These are phyloP conservation scores for Tetradesmus lagerheimii DNA, from an alignment of 139 green algal genomes.

Conservation along the genomic window DNA sequence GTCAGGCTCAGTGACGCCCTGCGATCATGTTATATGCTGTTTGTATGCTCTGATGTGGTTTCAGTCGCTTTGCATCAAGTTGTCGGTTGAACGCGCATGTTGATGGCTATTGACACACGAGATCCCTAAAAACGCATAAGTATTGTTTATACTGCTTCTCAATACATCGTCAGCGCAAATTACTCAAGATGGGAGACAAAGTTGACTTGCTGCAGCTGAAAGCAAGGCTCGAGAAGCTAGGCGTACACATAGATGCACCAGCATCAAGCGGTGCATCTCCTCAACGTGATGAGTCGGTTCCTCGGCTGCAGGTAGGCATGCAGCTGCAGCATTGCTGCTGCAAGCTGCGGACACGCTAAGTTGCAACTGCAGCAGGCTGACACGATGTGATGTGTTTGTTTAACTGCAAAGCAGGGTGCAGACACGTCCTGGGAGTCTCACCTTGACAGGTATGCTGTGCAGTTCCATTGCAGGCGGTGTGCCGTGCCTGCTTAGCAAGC, in stretches of 20 bases:
- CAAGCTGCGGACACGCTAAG: neutral
- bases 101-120: neutral
- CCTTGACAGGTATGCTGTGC: neutral
- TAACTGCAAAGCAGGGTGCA: neutral
- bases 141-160: too few relatives aligned
- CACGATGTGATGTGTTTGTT: neutral
- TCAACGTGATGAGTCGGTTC: neutral
- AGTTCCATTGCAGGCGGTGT: neutral
- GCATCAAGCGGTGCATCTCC: neutral
- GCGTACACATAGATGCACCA: slow-evolving; percentile 31
- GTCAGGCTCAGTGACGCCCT: neutral
- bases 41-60: neutral
- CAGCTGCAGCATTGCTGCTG: neutral
- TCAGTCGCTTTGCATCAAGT: neutral
- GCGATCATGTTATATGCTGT: neutral
- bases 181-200: neutral
- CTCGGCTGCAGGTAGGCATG: neutral
- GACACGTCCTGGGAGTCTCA: neutral
- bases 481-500: neutral
- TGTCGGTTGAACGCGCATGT: neutral
- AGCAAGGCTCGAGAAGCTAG: slow-evolving; percentile 20
- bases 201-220: slow-evolving; percentile 40
- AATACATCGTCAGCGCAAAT: neutral
- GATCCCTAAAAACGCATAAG: too few relatives aligned
- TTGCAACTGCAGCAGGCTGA: neutral